Conservation (phyloP, 257 asterid genomes). For the Parsonsia alboflavescens region DNA sequence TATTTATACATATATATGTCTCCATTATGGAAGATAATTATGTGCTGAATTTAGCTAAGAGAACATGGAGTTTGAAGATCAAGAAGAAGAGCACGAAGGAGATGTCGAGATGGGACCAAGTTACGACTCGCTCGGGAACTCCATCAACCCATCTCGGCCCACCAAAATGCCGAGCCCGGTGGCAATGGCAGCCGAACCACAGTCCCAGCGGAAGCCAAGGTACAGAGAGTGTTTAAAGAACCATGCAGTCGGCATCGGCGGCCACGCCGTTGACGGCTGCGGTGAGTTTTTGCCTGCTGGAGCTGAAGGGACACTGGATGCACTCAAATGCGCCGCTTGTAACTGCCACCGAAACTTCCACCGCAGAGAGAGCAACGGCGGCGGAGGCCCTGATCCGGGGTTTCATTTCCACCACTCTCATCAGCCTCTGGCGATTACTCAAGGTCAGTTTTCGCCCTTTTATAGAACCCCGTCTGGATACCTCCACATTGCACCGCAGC, state of each 20-base stretch:
- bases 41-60: conserved; percentile 31
- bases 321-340: conserved; percentile 73
- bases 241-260: conserved; percentile 69
- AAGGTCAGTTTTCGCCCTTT: conserved; percentile 26
- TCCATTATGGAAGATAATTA: conserved; percentile 28
- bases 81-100: conserved; percentile 56
- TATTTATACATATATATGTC: conserved; percentile 8
- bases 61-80: conserved; percentile 62
- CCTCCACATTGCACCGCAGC: conserved; percentile 35
- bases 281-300: conserved; percentile 78
- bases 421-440: conserved; percentile 35
- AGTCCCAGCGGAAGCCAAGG: conserved; percentile 35
- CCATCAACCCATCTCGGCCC: conserved; percentile 33
- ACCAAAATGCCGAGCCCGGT: conserved; percentile 24
- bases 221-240: conserved; percentile 65
- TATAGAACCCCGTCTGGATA: conserved; percentile 46
- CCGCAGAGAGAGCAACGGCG: conserved; percentile 44
- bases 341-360: conserved; percentile 82
- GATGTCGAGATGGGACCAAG: conserved; percentile 35
- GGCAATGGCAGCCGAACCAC: conserved; percentile 23
- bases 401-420: conserved; percentile 20
- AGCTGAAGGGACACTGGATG: conserved; percentile 50
- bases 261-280: conserved; percentile 78
- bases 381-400: conserved; percentile 10
- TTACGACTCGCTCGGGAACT: conserved; percentile 36